These are phyloP conservation scores for Acacia melanoxylon DNA, from an alignment of 306 rosid species.

Conservation along the genomic window DNA sequence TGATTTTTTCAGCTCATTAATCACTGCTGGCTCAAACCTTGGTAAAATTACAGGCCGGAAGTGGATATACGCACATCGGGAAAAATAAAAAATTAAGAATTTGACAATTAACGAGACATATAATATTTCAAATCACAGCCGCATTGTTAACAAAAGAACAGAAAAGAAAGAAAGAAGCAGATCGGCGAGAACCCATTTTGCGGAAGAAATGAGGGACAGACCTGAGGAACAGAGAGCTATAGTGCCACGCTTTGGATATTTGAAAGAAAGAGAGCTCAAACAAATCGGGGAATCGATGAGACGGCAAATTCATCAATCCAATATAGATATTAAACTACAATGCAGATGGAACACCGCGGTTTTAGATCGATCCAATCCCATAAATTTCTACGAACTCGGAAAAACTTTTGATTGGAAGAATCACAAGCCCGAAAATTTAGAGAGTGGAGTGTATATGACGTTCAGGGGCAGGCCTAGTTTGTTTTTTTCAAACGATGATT, in stretches of 20 bases:
- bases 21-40: neutral
- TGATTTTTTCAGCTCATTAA: constrained; percentile 18
- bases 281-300: neutral
- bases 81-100: neutral
- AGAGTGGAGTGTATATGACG: constrained; percentile 16
- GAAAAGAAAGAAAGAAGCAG: constrained; percentile 11
- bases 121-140: constrained; percentile 29
- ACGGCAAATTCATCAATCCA: neutral
- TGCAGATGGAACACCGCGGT: constrained; percentile 13
- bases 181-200: constrained; percentile 37
- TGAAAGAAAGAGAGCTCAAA: constrained; percentile 18
- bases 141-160: constrained; percentile 29
- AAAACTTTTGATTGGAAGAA: neutral
- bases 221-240: constrained; percentile 8
- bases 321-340: constrained; percentile 20
- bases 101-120: neutral
- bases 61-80: neutral
- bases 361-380: constrained; percentile 33
- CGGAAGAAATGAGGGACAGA: constrained; percentile 35
- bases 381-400: neutral
- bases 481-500: constrained; percentile 33
- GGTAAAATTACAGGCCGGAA: neutral
- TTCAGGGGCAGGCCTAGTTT: constrained; percentile 8
- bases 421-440: constrained; percentile 41
- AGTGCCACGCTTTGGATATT: neutral